phyloP scores from a whole-genome alignment of 176 grass and related monocot genomes.

The Carex kokanica region DNA sequence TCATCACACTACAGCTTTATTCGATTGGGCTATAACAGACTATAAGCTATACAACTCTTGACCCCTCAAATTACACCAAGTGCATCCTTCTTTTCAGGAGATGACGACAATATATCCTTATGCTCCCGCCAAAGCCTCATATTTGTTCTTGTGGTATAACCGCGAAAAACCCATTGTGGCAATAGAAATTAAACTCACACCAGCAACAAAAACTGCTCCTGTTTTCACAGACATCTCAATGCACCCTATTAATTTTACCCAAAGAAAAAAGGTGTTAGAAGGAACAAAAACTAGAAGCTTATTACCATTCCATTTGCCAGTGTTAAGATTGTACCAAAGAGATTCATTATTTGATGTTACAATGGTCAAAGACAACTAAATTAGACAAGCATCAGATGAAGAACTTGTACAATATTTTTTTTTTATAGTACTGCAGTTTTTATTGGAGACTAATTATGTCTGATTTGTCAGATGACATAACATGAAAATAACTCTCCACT shows the following conservation, averaged over 20 bases:
- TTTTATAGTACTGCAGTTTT: background rate
- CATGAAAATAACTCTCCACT: background rate
- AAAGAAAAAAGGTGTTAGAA: background rate
- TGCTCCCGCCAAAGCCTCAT: background rate
- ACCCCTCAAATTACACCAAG: background rate
- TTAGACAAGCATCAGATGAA: background rate
- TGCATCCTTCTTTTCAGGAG: background rate
- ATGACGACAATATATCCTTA: background rate
- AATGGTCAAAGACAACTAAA: background rate
- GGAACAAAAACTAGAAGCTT: background rate
- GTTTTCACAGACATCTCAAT: constrained; percentile 23
- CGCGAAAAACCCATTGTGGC: background rate
- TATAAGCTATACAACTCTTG: background rate
- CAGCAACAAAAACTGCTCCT: background rate
- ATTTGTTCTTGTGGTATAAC: background rate
- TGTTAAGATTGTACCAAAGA: background rate
- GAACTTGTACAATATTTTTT: background rate
- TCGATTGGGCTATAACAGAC: background rate
- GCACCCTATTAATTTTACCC: constrained; percentile 18
- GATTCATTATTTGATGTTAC: background rate
- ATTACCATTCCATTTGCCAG: background rate
- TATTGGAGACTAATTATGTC: too few relatives aligned
- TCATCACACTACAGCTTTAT: background rate
- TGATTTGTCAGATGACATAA: background rate
- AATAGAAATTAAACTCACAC: constrained; percentile 3